phyloP scores from a whole-genome alignment of 495 filamentous ascomycete genomes.

The Cetradonia linearis region DNA sequence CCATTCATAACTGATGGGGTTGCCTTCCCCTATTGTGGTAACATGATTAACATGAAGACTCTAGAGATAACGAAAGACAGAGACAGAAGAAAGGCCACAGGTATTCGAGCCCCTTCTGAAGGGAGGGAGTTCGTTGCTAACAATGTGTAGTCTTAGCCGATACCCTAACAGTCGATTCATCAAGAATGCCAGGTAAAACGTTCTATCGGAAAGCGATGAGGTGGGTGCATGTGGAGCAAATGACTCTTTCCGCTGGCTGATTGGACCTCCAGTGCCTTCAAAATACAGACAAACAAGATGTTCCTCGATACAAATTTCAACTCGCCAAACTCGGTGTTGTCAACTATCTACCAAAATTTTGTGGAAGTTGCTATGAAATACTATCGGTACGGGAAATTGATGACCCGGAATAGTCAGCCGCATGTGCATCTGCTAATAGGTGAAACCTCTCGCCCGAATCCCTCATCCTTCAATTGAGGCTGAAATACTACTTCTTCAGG shows the following conservation, averaged over 20 bases:
- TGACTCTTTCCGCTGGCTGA: conserved; percentile 20
- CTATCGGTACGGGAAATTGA: conserved; percentile 63
- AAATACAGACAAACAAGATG: conserved; percentile 79
- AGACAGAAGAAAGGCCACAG: conserved; percentile 37
- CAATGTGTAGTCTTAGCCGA: conserved; percentile 35
- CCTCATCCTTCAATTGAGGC: neutral
- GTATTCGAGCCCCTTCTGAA: conserved; percentile 25
- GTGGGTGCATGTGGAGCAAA: conserved; percentile 7
- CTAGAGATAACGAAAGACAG: conserved; percentile 62
- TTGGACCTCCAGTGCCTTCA: conserved; percentile 48
- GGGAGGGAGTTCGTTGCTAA: conserved; percentile 8
- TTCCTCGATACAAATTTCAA: conserved; percentile 83
- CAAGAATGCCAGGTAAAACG: conserved; percentile 54
- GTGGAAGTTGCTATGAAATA: conserved; percentile 70
- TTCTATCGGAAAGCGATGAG: conserved; percentile 73
- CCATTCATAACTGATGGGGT: conserved; percentile 36
- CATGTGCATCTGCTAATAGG: conserved; percentile 46
- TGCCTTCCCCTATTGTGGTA: conserved; percentile 82
- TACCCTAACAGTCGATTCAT: conserved; percentile 67
- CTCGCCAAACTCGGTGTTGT: conserved; percentile 51
- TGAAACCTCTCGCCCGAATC: conserved; percentile 33
- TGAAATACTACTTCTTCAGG: conserved; percentile 29
- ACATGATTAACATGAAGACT: conserved; percentile 60
- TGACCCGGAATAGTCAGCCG: conserved; percentile 47
- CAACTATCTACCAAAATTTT: conserved; percentile 66